Evolutionary conservation across 2,329 filamentous ascomycete genomes (phyloP).

Genomic region (Pseudocercospora eumusae): DNA sequence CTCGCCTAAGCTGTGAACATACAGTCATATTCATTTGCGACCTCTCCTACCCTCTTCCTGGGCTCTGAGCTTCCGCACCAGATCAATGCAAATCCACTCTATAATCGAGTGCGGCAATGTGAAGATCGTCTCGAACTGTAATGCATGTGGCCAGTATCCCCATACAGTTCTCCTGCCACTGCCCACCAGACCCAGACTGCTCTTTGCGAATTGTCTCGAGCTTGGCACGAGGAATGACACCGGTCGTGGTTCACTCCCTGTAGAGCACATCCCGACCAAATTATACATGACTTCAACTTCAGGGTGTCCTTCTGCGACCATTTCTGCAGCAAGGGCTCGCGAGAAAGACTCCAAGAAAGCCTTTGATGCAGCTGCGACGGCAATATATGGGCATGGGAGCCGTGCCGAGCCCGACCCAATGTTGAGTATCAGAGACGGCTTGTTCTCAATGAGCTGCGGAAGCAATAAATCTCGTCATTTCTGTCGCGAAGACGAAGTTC

Average conservation of each 20-base stretch:
- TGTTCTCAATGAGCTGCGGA: slow-evolving; percentile 45
- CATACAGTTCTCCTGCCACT: slow-evolving; percentile 23
- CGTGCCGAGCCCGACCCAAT: slow-evolving; percentile 40
- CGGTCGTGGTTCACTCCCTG: slow-evolving; percentile 23
- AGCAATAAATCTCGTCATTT: slow-evolving; percentile 51
- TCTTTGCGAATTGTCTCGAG: slow-evolving; percentile 25
- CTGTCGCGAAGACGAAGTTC: slow-evolving; percentile 53
- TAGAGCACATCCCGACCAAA: slow-evolving; percentile 21
- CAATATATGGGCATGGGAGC: slow-evolving; percentile 54
- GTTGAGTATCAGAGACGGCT: slow-evolving; percentile 46
- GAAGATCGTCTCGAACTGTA: slow-evolving; percentile 24
- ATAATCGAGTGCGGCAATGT: slow-evolving; percentile 8
- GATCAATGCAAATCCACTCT: slow-evolving; percentile 16
- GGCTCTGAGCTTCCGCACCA: slow-evolving; percentile 10
- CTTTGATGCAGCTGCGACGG: slow-evolving; percentile 50
- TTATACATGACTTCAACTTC: slow-evolving; percentile 42
- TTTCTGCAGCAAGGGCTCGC: slow-evolving; percentile 37
- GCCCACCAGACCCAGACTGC: slow-evolving; percentile 26
- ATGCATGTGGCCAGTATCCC: slow-evolving; percentile 33
- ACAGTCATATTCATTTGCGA: neutral
- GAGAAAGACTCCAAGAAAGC: slow-evolving; percentile 48
- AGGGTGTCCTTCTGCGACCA: slow-evolving; percentile 39
- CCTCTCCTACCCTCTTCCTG: slow-evolving; percentile 5
- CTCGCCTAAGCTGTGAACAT: no score
- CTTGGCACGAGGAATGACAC: slow-evolving; percentile 20